Evolutionary conservation across 345 rosid species (phyloP).

Genomic region (Acer saccharum): DNA sequence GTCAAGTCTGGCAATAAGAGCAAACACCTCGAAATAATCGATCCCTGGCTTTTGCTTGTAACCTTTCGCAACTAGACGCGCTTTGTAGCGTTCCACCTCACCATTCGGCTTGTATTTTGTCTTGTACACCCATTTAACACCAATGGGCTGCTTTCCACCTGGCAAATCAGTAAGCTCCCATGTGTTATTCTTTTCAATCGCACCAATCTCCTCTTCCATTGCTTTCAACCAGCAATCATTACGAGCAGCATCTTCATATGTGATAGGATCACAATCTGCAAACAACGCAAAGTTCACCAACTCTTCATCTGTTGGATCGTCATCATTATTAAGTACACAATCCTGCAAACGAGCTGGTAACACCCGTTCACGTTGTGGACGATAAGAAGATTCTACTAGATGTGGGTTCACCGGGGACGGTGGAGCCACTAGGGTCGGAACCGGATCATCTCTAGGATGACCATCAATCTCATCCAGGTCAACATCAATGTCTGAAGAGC

Average conservation of each 20-base stretch:
- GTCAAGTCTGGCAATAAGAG: too few relatives aligned
- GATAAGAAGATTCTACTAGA: too few relatives aligned
- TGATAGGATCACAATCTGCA: background rate
- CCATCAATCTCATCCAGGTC: too few relatives aligned
- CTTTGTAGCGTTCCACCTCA: background rate
- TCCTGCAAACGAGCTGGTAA: background rate
- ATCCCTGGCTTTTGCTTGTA: background rate
- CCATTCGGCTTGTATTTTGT: background rate
- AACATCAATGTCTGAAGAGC: background rate
- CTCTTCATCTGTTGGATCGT: background rate
- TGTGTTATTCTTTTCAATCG: background rate
- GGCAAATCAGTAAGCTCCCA: background rate
- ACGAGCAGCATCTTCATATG: too few relatives aligned
- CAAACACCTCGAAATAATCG: background rate
- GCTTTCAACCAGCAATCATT: too few relatives aligned
- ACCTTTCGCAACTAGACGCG: background rate
- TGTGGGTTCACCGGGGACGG: too few relatives aligned
- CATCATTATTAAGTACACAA: background rate
- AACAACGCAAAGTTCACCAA: background rate
- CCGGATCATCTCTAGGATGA: too few relatives aligned
- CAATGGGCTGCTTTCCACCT: background rate
- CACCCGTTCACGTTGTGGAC: background rate
- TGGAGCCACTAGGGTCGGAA: too few relatives aligned
- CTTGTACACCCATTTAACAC: background rate
- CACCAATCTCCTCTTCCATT: too few relatives aligned